Evolutionary conservation across 441 rosid species (phyloP).

Genomic region (Biscutella laevigata): DNA sequence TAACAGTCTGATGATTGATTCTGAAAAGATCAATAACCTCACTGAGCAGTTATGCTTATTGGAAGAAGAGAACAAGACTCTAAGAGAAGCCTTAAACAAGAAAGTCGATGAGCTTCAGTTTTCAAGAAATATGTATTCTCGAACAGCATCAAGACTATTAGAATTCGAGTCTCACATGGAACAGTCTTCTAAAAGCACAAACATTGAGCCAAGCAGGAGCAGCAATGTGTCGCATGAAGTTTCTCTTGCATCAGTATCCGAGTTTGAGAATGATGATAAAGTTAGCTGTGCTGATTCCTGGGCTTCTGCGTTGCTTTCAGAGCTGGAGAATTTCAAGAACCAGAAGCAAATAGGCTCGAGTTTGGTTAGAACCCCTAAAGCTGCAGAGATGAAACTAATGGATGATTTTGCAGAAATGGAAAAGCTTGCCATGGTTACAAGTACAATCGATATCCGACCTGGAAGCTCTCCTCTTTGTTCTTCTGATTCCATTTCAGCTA

Average conservation of each 20-base stretch:
- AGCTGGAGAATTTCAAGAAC: slow-evolving; percentile 54
- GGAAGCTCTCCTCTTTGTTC: slow-evolving; percentile 31
- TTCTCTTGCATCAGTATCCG: slow-evolving; percentile 44
- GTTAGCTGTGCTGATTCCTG: slow-evolving; percentile 61
- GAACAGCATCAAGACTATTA: slow-evolving; percentile 51
- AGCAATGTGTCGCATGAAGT: slow-evolving; percentile 35
- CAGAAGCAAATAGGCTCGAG: slow-evolving; percentile 35
- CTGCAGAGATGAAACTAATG: slow-evolving; percentile 61
- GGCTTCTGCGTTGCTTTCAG: slow-evolving; percentile 68
- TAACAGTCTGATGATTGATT: slow-evolving; percentile 26
- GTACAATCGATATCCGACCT: slow-evolving; percentile 30
- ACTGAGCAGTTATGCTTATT: slow-evolving; percentile 49
- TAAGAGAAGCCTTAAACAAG: slow-evolving; percentile 57
- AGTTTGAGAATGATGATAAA: slow-evolving; percentile 51
- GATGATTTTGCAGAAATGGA: slow-evolving; percentile 89
- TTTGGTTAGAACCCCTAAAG: slow-evolving; percentile 35
- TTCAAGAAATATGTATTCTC: slow-evolving; percentile 50
- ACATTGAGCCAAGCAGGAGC: slow-evolving; percentile 34
- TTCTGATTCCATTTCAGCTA: slow-evolving; percentile 26
- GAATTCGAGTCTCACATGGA: slow-evolving; percentile 56
- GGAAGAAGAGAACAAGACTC: slow-evolving; percentile 80
- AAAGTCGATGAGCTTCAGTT: slow-evolving; percentile 62
- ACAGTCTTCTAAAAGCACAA: slow-evolving; percentile 39
- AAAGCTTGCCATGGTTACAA: slow-evolving; percentile 59
- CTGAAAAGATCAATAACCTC: slow-evolving; percentile 32